These are phyloP conservation scores for Cyberlindnera misumaiensis DNA, from an alignment of 805 yeast species.

Conservation along the genomic window DNA sequence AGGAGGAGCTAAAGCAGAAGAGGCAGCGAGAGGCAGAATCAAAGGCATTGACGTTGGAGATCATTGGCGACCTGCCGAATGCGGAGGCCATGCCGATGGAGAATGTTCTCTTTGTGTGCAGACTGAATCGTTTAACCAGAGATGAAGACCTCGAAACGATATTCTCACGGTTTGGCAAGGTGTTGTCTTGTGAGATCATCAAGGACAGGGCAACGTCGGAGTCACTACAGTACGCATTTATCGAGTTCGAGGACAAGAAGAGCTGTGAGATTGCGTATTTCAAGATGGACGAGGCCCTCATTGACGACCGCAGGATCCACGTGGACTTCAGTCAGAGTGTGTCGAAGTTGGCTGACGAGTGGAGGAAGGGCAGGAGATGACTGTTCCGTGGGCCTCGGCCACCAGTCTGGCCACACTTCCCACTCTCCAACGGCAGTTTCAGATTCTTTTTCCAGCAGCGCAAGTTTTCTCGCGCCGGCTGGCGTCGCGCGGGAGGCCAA, in stretches of 20 bases:
- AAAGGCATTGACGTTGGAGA: conserved; percentile 55
- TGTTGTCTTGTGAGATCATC: conserved; percentile 45
- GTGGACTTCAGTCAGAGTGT: conserved; percentile 65
- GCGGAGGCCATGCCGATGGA: conserved; percentile 57
- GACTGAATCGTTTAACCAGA: conserved; percentile 54
- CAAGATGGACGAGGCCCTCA: conserved; percentile 54
- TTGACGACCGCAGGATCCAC: conserved; percentile 57
- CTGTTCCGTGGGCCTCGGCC: neutral
- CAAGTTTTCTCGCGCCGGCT: too few species aligned
- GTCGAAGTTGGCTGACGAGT: conserved; percentile 19
- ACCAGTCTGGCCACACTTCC: neutral
- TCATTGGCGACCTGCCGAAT: conserved; percentile 56
- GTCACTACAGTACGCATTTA: conserved; percentile 56
- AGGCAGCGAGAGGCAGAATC: conserved; percentile 35
- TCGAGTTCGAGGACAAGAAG: conserved; percentile 42
- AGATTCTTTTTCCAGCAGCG: too few species aligned
- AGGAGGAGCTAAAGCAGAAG: conserved; percentile 21
- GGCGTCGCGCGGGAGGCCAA: too few species aligned
- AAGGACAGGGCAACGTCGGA: conserved; percentile 40
- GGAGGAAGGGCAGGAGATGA: conserved; percentile 14
- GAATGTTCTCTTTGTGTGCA: conserved; percentile 54
- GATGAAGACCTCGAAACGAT: conserved; percentile 48
- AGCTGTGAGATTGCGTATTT: conserved; percentile 57
- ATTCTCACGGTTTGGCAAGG: conserved; percentile 56
- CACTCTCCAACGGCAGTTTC: neutral